A percentile compares a stretch with the other conserved stretches of the same genome.
These are phyloP conservation scores for Pharnaceum exiguum DNA, from an alignment of 148 eudicot genomes.

Conservation along the genomic window DNA sequence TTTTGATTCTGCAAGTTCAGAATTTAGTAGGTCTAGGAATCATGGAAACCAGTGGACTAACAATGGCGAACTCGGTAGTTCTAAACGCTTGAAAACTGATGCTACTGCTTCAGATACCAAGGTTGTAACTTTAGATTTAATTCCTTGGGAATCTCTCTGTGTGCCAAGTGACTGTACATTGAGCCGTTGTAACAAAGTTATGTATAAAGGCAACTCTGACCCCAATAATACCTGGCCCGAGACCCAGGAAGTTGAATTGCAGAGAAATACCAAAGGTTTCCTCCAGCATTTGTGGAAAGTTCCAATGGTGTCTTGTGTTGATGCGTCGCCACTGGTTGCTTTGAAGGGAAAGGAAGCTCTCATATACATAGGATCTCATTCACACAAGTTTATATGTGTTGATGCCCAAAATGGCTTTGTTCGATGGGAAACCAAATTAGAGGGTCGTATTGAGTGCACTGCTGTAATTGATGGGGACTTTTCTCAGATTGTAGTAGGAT, in stretches of 20 bases:
- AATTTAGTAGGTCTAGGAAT: constrained; percentile 23
- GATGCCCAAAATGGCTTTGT: constrained; percentile 68
- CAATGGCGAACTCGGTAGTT: constrained; percentile 15
- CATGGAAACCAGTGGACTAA: constrained; percentile 16
- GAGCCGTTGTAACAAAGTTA: constrained; percentile 59
- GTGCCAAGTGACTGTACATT: constrained; percentile 30
- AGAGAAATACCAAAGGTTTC: constrained; percentile 33
- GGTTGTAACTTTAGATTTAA: constrained; percentile 22
- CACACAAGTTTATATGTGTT: constrained; percentile 64
- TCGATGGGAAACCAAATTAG: constrained; percentile 59
- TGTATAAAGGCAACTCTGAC: constrained; percentile 23
- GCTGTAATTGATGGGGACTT: constrained; percentile 71
- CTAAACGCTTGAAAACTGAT: constrained; percentile 44
- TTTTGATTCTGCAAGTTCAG: constrained; percentile 12
- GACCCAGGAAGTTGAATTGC: constrained; percentile 32
- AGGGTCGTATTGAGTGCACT: constrained; percentile 76
- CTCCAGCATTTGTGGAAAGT: constrained; percentile 71
- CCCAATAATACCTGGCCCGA: constrained; percentile 19
- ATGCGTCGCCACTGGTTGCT: constrained; percentile 84
- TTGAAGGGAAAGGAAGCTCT: constrained; percentile 38
- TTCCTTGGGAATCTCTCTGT: constrained; percentile 33
- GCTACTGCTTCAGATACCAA: constrained; percentile 18
- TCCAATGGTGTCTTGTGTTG: constrained; percentile 77
- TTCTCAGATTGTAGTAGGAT: constrained; percentile 79
- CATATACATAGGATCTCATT: constrained; percentile 79